A percentile compares a stretch with the other conserved stretches of the same genome.
Evolutionary conservation across 2,329 filamentous ascomycete genomes (phyloP).

Genomic region (Penicillium sp.): DNA sequence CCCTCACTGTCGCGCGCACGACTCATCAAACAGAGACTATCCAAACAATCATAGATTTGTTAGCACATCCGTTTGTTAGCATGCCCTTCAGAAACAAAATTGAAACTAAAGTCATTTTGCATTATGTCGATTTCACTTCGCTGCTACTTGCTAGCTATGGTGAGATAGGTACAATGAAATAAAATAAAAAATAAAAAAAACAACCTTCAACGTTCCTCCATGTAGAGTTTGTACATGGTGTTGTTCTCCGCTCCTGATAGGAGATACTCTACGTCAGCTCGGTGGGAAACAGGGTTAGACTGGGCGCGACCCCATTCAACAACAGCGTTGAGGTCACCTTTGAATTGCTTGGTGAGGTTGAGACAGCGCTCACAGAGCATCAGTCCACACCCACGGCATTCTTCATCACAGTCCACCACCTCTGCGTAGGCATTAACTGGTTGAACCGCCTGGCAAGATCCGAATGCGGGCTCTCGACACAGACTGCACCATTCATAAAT

Average conservation of each 20-base stretch:
- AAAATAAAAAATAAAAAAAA: neutral
- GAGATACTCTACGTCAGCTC: slow-evolving; percentile 15
- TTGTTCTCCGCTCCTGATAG: slow-evolving; percentile 2
- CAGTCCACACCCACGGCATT: slow-evolving; percentile 30
- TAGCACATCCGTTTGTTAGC: neutral
- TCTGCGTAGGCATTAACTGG: neutral
- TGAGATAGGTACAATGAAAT: neutral
- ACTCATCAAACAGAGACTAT: neutral
- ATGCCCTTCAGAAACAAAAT: neutral
- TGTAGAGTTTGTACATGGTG: neutral
- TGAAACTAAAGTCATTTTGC: neutral
- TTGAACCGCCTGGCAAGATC: slow-evolving; percentile 32
- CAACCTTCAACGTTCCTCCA: neutral
- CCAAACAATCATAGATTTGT: neutral
- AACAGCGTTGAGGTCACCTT: slow-evolving; percentile 21
- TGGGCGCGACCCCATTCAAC: neutral
- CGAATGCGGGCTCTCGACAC: slow-evolving; percentile 42
- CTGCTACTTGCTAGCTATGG: neutral
- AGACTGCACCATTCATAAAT: slow-evolving; percentile 41
- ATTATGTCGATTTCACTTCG: neutral
- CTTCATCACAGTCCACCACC: neutral
- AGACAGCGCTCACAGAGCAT: slow-evolving; percentile 32
- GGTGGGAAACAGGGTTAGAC: neutral
- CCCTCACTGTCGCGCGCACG: neutral
- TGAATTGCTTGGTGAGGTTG: slow-evolving; percentile 7